Evolutionary conservation across 768 basidiomycete genomes (phyloP), one percentile per base, ranked within the genome.

Genomic region (Pulveroboletus sp.): DNA sequence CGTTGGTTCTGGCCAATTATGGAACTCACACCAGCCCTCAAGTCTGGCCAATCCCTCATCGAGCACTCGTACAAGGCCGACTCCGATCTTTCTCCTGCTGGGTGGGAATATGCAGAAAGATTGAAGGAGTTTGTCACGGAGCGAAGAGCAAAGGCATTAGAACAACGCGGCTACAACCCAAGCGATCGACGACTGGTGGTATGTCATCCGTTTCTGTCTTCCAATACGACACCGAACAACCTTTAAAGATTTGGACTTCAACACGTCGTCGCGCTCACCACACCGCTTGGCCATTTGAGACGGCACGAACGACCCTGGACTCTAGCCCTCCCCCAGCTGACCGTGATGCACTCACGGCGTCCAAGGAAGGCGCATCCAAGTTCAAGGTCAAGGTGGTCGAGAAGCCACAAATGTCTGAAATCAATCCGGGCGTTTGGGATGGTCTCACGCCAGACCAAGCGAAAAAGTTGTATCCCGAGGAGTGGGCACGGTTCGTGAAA

Each of bases 51-150:
- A 76, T 95, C 93, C 11, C 76, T 97, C 50, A 93, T 97, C 59
- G 96, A 99, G 66, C 96, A 98, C 65, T 98, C 95, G 6, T 98
- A 94, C 77, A 95, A 94, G 71, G 94, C 96, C 33, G 96, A 99
- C 63, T 93, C 94, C 2, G 95, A 98, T 67, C 79, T 99, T 9
- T 96, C 94, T 2, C 88, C 90, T 3, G 86, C 84, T 1, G 96
- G 96, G 3, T 93, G 92, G 90, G 93, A 96, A 52, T 99, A 99
- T 57, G 86, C 94, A 3, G 88, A 91, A 57, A 78, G 76, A 36
- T 73, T 99, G 52, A 93, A 87, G 59, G 89, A 96, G 38, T 95
- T 95, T 54, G 88, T 99, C 17, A 74, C 90, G 8, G 83, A 92
- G 38, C 79, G 93, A 40, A 80, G 94, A 28, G 80, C 83, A 21